Evolutionary conservation across 2,329 filamentous ascomycete genomes (phyloP).

Genomic region (Helicocarpus griseus): DNA sequence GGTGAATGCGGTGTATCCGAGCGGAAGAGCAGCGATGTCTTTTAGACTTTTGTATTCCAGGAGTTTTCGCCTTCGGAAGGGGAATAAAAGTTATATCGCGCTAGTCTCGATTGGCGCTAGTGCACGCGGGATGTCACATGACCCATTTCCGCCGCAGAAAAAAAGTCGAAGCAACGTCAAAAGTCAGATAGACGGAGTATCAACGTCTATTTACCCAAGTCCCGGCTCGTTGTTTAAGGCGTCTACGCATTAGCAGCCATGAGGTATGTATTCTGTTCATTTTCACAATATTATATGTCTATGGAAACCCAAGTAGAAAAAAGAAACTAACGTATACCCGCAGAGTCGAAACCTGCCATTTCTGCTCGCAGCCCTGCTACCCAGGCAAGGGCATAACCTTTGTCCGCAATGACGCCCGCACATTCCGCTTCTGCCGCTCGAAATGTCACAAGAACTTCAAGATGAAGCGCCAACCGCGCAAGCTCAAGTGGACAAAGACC

Average conservation of each 20-base stretch:
- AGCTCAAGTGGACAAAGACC: constrained; percentile 94
- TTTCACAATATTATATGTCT: not conserved
- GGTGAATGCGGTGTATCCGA: not conserved
- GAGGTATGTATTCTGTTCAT: not conserved
- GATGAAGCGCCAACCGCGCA: constrained; percentile 96
- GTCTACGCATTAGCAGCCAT: not conserved
- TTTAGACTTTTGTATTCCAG: not conserved
- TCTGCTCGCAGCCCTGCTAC: constrained; percentile 60
- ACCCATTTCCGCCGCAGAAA: not conserved
- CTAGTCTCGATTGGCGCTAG: not conserved
- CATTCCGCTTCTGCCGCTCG: constrained; percentile 58
- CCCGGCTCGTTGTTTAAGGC: not conserved
- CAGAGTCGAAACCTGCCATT: constrained; percentile 55
- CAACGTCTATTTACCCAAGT: not conserved
- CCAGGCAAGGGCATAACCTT: constrained; percentile 59
- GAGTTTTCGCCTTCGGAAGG: not conserved
- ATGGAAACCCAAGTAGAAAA: not conserved
- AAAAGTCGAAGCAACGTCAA: not conserved
- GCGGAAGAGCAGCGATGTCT: not conserved
- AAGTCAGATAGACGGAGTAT: not conserved
- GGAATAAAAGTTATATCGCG: not conserved
- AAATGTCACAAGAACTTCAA: constrained; percentile 76
- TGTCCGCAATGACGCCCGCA: constrained; percentile 55
- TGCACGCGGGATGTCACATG: not conserved
- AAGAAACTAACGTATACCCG: not conserved